Base-by-base conservation (phyloP, 116 monocot genomes). In the Cymodocea nodosa region DNA sequence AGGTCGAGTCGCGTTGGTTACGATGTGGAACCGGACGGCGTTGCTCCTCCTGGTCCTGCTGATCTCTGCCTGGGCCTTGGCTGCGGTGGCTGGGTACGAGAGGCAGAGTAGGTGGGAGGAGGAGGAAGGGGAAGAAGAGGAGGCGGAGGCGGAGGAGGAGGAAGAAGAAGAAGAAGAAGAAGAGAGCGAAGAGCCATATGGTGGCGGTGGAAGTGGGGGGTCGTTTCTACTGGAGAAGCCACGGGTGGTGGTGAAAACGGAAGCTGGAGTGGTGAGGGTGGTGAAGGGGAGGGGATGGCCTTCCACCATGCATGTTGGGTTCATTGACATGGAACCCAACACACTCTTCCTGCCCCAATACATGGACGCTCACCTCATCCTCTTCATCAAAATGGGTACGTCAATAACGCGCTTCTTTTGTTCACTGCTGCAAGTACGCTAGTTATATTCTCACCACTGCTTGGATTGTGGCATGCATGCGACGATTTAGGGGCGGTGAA, bases 261-360 rank as follows among this genome's bases (percentile, higher is more conserved):
- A 90, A n/a, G 88, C 56, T 0, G 97, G 97, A 0, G 71, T 74
- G 67, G 82, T 97, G 15, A 64, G 74, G 39, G 80, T 97, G 49
- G 81, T 82, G 67, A 66, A 49, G 62, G 85, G 94, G 44, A 64
- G 59, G 34, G 56, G 68, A 13, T 66, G 55, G 12, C 68, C 44
- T 9, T 60, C 62, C 5, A 56, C 70, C 30, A 80, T 97, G 88
- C 91, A 91, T 70, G 61, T 97, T 24, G 92, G 85, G 4, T 88
- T 87, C 64, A 85, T 97, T 35, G 51, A 65, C 52, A 90, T 97
- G 97, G 88, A 97, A 70, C 91, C 97, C n/a, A 91, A 82, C 64
- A 79, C 83, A 0, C 78, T 97, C 30, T 78, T 88, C 69, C 75
- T 97, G 50, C 97, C 97, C 0, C 97, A 97, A 80, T 97, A 97